These are phyloP conservation scores for Trichoderma asperellum DNA, from an alignment of 2,329 filamentous ascomycete species.

Conservation along the genomic window DNA sequence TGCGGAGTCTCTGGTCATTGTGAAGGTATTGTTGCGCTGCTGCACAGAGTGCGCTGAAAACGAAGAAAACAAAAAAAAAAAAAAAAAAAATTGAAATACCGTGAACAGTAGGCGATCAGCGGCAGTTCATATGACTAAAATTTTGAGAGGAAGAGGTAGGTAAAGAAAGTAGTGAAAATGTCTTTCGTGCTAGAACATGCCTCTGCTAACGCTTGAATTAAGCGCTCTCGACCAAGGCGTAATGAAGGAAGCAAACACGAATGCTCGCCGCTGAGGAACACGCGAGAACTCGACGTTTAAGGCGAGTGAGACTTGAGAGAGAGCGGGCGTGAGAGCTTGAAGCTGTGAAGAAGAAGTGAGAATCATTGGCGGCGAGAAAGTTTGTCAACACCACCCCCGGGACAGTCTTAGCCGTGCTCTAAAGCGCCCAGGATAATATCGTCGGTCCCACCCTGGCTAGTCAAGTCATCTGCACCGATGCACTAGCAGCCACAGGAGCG, in stretches of 20 bases:
- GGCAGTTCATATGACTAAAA: not conserved
- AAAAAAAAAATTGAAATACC: not conserved
- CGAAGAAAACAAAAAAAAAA: not conserved
- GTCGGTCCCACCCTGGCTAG: conserved; percentile 14
- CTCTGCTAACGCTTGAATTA: not conserved
- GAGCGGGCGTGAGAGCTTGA: conserved; percentile 10
- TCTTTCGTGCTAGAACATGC: conserved; percentile 14
- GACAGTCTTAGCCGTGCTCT: not conserved
- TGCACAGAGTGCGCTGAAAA: not conserved
- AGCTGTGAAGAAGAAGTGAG: conserved; percentile 2
- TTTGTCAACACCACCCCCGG: conserved; percentile 10
- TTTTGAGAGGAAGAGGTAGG: not conserved
- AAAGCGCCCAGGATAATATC: conserved; percentile 2
- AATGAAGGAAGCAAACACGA: not conserved
- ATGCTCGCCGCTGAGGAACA: not conserved
- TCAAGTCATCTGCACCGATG: conserved; percentile 27
- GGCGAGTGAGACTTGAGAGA: not conserved
- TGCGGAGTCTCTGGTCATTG: conserved; percentile 18
- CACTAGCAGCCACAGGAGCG: conserved; percentile 18
- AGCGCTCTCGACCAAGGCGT: not conserved
- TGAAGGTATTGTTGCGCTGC: not conserved
- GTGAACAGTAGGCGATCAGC: not conserved
- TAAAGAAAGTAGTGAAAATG: not conserved
- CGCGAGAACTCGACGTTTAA: not conserved
- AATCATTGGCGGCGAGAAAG: conserved; percentile 17